Percentiles rank a stretch among this genome's conserved stretches.
phyloP scores from a whole-genome alignment of 1,284 basidiomycete species.

The Austroboletus niveus region DNA sequence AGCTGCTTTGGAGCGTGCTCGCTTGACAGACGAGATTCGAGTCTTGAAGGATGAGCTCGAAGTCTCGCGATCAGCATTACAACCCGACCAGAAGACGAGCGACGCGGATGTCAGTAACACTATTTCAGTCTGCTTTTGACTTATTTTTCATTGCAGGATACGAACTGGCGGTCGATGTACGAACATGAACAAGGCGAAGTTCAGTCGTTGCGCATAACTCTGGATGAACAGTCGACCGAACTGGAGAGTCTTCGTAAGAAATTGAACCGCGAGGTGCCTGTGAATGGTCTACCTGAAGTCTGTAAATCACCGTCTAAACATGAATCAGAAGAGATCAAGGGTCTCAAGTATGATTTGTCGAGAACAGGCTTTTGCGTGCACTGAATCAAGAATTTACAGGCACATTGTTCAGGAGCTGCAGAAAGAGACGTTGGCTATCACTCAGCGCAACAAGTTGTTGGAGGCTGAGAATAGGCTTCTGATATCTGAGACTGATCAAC shows the following conservation, averaged over 20 bases:
- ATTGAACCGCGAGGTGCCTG: constrained; percentile 51
- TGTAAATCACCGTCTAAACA: constrained; percentile 43
- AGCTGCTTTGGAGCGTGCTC: constrained; percentile 43
- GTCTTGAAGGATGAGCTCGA: constrained; percentile 49
- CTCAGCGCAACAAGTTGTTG: constrained; percentile 66
- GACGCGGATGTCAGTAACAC: constrained; percentile 14
- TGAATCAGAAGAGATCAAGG: constrained; percentile 65
- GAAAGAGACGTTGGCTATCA: constrained; percentile 70
- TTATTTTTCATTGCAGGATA: constrained; percentile 20
- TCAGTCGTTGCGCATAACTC: constrained; percentile 32
- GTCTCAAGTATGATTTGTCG: constrained; percentile 60
- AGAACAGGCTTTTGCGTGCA: not conserved
- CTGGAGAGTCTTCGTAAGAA: constrained; percentile 58
- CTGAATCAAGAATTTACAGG: constrained; percentile 37
- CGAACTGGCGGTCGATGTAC: constrained; percentile 38
- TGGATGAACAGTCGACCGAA: constrained; percentile 50
- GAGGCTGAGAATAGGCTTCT: constrained; percentile 78
- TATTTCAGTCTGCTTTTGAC: constrained; percentile 15
- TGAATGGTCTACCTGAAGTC: constrained; percentile 40
- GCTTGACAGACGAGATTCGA: constrained; percentile 52
- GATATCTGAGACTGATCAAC: constrained; percentile 69
- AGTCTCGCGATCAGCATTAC: constrained; percentile 31
- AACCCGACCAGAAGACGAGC: constrained; percentile 1
- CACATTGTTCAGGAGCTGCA: constrained; percentile 87
- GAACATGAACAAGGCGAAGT: constrained; percentile 40